Base-by-base conservation (phyloP, 129 eudicot species). In the Flaveria sonorensis region DNA sequence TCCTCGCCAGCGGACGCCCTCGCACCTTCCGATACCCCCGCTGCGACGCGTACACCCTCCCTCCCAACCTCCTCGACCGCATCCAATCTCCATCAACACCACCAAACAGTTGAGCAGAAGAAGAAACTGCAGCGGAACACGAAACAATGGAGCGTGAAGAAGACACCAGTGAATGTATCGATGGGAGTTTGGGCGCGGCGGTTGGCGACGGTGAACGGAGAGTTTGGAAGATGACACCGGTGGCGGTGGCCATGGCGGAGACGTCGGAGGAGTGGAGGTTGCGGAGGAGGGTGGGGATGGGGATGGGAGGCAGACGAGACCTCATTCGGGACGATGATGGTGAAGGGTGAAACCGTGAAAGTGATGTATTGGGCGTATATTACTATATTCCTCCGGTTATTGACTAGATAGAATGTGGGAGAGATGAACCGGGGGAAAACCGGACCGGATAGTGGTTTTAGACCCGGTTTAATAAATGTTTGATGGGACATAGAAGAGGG, bases 21-120 rank as follows among this genome's bases (percentile, higher is more conserved):
- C 89, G 78, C 52, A 75, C 80, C 74, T 85, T 86, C 87, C 98
- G 68, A 59, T 85, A 90, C 68, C 85, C 92, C 68, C 98, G 81
- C 84, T 84, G 84, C 77, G 84, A 64, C 70, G 88, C 90, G 48
- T 51, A 72, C 8, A 81, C 84, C 71, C 71, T 77, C 42, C 86
- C 86, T 23, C 84, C 87, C 18, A 72, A 79, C 76, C 85, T 89
- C 70, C 87, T 61, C 46, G 78, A 69, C 50, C 4, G 55, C 62
- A 86, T 72, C 84, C 83, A 85, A 46, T 68, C 77, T 19, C 68
- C 64, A 36, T 53, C 10, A 56, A 39, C 24, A 32, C 74, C 73
- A 6, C 81, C 73, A 56, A 66, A 55, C 30, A 77, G 39, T 5
- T 85, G 70, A 63, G 83, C 2, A 16, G 50, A 21, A 18, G 70